Evolutionary conservation across 1,284 basidiomycete species (phyloP), one percentile per base, ranked within the genome.

Genomic region (Albatrellus sp.): DNA sequence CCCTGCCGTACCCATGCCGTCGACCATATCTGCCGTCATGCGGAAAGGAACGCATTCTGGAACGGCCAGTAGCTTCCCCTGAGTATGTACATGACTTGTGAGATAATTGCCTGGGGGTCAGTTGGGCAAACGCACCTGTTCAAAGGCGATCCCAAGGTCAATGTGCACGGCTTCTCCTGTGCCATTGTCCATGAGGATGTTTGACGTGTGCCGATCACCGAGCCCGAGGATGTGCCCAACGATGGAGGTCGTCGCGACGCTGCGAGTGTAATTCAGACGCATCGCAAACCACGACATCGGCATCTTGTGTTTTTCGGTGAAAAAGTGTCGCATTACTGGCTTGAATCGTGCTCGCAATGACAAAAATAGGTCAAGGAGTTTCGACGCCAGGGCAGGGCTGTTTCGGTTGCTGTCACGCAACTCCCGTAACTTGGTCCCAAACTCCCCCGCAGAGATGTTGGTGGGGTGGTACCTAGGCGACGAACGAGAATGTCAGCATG

Each of bases 111-210:
- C 7, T 7, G 24, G 24, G 24, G 24, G 7, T 24, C 24, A 24
- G 24, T 7, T 24, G 7, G n/a, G 7, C 24, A 4, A 3, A 54
- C 72, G 55, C 48, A 87, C 90, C 68, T 91, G 90, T 53, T 97
- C 96, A 61, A 98, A 98, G 0, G 92, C 91, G 45, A 98, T 90
- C 2, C 94, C 94, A 29, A 98, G 73, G 63, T 98, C 94, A 44
- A 98, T 98, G 59, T 97, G 80, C 34, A 98, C 86, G 42, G 94
- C 71, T 60, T 98, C 91, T 17, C 94, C 94, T 10, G 76, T 82
- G 31, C 62, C 62, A 47, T 77, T 77, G 60, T 98, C 92, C 46
- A 98, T 70, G 37, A 98, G 70, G 52, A 98, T 96, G 60, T 98
- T 98, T 34, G 85, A 87, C 6, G 78, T 75, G 59, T 98, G 94